Base-by-base conservation (phyloP, 2,329 filamentous ascomycete species). In the Zymoseptoria pseudotritici region DNA sequence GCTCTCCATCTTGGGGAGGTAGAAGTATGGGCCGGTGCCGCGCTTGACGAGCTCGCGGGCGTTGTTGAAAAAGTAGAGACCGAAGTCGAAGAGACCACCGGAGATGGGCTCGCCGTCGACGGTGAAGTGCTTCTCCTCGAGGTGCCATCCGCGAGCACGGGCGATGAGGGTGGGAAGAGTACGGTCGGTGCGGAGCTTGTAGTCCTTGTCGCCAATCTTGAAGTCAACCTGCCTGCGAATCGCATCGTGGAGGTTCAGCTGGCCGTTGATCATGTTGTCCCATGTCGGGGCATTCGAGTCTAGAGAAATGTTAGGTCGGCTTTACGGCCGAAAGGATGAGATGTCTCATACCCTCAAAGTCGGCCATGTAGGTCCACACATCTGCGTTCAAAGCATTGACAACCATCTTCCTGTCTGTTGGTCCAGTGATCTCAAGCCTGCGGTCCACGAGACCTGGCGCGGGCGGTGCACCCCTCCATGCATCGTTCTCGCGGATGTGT, bases 181-280 rank as follows among this genome's bases (percentile, higher is more conserved):
- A 69, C 89, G 86, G 79, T 97, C 93, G 61, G 89, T 96, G 65
- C 93, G 90, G 63, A 99, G 88, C 82, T 96, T 97, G 82, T 99
- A 99, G 73, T 96, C 91, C 80, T 97, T 99, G 70, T 86, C 81
- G 65, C 92, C 92, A 73, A 92, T 88, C 82, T 94, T 95, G 83
- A 97, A 97, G 80, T 97, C 93, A 69, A 97, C 86, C 78, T 97
- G 89, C 69, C 86, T 87, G 71, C 94, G 90, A 73, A 96, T 91
- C 67, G 92, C 94, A 71, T 97, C 94, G 80, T 97, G 95, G 60
- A 99, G 84, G 81, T 97, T 99, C 67, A 97, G 87, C 78, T 99
- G 94, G 65, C 94, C 94, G 69, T 94, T 96, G 80, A 97, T 88
- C 92, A 97, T 97, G 81, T 97, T 97, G 67, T 96, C 91, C 94